Base-by-base conservation (phyloP, 352 stramenopile species). In the Sclerospora graminicola region DNA sequence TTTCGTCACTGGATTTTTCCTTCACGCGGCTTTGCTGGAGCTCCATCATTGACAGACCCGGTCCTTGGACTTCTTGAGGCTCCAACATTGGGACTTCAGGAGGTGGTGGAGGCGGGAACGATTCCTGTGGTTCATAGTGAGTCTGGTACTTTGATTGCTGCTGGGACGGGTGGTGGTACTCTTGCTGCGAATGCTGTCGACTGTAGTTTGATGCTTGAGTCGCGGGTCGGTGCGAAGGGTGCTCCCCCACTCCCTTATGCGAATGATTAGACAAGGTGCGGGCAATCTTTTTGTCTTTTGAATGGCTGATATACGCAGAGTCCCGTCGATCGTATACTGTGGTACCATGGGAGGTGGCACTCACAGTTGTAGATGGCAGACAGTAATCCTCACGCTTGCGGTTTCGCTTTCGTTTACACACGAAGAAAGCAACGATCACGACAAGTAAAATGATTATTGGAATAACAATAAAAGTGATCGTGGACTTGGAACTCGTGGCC, bases 371-470 rank as follows among this genome's bases (percentile, higher is more conserved):
- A 2, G 53, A 60, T 0, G 47, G 48, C 1, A 63, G 31, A 10
- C 23, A 44, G 21, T 61, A 60, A 13, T 46, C 36, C 3, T 42
- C 11, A 3, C 34, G 42, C 41, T 62, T 57, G 45, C 41, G 57
- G 42, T 62, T 60, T 42, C 66, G 64, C 8, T 60, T 60, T 27
- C 71, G 62, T 37, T 62, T 67, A 56, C 63, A 83, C 21, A 78
- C 59, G 48, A 82, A 82, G 20, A 63, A 60, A 14, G 57, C 66
- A 10, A 60, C 58, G 18, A 69, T 54, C 15, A 76, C 39, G 33
- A 81, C 66, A 15, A 85, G 66, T 31, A 71, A 32, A 15, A 69
- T 54, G 24, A 80, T 55, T 7, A 82, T 57, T 18, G 60, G 66
- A 16, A 82, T 55, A 29, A 78, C 68, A 38, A 82, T 66, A n/a